These are phyloP conservation scores for Linnemannia zychae DNA, from an alignment of 192 early-diverging fungal genomes.

Conservation along the genomic window DNA sequence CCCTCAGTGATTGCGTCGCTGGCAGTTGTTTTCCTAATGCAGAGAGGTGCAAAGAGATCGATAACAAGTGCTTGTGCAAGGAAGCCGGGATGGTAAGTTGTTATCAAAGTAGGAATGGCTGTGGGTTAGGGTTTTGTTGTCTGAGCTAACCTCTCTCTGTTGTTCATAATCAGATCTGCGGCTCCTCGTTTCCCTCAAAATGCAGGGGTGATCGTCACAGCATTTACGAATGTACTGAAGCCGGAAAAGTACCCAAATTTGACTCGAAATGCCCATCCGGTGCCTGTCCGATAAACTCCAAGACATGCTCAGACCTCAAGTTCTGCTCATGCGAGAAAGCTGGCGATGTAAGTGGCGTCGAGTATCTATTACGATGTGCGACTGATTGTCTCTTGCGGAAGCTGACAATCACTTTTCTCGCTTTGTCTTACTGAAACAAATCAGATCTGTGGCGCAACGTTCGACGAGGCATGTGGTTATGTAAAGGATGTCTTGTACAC, in stretches of 20 bases:
- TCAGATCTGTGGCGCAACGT: neutral
- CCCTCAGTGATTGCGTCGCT: neutral
- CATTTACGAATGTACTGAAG: neutral
- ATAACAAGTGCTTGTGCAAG: neutral
- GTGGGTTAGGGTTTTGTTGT: neutral
- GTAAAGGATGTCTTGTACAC: neutral
- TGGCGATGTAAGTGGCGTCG: neutral
- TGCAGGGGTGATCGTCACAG: neutral
- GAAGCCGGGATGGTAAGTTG: neutral
- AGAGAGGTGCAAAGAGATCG: neutral
- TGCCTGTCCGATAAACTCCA: neutral
- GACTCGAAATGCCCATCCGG: neutral
- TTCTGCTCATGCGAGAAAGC: neutral
- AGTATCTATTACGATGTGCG: too few species aligned
- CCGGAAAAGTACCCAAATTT: neutral
- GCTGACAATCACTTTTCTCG: neutral
- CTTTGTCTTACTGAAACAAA: neutral
- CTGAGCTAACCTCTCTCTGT: neutral
- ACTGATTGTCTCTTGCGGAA: neutral
- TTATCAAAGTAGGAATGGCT: neutral
- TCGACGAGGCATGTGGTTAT: neutral
- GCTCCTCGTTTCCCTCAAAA: neutral
- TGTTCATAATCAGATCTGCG: neutral
- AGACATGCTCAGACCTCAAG: neutral
- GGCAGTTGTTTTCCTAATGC: neutral